A percentile compares a stretch with the other conserved stretches of the same genome.
Conservation (phyloP, 2,329 filamentous ascomycete species). For the Raffaelea ambrosiae region DNA sequence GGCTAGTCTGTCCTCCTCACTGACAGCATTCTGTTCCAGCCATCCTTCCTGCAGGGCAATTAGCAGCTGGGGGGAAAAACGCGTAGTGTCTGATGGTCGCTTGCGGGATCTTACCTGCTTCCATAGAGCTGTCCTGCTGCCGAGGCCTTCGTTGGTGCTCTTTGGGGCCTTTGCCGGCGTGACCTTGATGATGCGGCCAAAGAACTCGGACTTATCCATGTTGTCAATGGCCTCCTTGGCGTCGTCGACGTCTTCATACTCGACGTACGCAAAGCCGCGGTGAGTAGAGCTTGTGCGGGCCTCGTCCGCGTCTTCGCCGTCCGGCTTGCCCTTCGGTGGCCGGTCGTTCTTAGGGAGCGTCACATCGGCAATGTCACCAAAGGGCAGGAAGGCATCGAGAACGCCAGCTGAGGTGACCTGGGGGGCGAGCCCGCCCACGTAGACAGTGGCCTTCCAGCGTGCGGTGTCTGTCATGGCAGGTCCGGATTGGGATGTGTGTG, state of each 20-base stretch:
- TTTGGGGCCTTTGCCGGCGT: slow-evolving; percentile 88
- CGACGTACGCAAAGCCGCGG: slow-evolving; percentile 91
- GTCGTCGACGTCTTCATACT: slow-evolving; percentile 79
- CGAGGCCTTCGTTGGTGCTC: slow-evolving; percentile 75
- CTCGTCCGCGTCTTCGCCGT: background rate
- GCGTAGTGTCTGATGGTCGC: too few species aligned
- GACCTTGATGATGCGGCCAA: slow-evolving; percentile 85
- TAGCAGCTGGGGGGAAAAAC: slow-evolving; percentile 8
- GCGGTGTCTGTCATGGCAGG: slow-evolving; percentile 66
- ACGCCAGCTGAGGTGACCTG: slow-evolving; percentile 67
- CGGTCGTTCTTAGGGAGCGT: slow-evolving; percentile 81
- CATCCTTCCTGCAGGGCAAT: slow-evolving; percentile 67
- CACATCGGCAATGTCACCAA: slow-evolving; percentile 90
- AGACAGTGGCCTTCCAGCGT: slow-evolving; percentile 84
- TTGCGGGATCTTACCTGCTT: slow-evolving; percentile 92
- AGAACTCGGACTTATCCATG: slow-evolving; percentile 96
- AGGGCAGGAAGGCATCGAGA: slow-evolving; percentile 89
- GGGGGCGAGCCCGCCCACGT: slow-evolving; percentile 80
- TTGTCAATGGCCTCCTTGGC: slow-evolving; percentile 96
- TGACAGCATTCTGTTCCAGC: slow-evolving; percentile 78
- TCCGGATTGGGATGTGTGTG: too few species aligned
- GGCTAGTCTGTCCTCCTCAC: slow-evolving; percentile 65
- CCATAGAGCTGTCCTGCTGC: slow-evolving; percentile 92
- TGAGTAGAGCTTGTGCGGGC: slow-evolving; percentile 34
- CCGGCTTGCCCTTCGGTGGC: slow-evolving; percentile 47